Evolutionary conservation across 108 stramenopile species (phyloP).

Genomic region (Aureococcus anophagefferens): DNA sequence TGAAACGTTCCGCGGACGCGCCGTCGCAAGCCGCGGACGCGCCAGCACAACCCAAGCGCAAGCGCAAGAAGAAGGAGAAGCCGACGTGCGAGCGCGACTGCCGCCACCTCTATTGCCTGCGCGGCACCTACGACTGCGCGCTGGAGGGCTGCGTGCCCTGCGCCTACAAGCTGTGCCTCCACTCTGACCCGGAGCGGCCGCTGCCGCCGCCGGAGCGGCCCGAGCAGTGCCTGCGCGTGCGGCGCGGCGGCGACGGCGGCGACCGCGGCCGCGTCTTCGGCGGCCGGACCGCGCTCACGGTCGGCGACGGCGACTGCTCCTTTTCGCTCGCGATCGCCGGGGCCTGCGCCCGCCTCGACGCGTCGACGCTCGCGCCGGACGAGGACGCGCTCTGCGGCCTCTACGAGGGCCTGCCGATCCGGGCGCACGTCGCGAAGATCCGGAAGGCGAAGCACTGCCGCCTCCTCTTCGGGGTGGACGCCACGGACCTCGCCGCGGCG

Average conservation of each 20-base stretch:
- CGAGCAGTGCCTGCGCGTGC: slow-evolving; percentile 54
- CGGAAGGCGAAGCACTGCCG: neutral
- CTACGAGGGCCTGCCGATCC: neutral
- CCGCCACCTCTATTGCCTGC: too few relatives aligned
- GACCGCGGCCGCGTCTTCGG: neutral
- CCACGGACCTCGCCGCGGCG: slow-evolving; percentile 42
- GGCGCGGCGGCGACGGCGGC: neutral
- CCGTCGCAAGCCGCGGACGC: too few relatives aligned
- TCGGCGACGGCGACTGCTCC: slow-evolving; percentile 84
- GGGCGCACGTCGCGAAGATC: neutral
- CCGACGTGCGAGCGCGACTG: too few relatives aligned
- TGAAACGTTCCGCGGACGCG: too few relatives aligned
- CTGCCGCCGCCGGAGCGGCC: slow-evolving; percentile 58
- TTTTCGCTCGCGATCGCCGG: slow-evolving; percentile 52
- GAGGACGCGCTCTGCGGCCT: neutral
- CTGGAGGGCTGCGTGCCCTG: slow-evolving; percentile 56
- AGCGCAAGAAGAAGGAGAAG: too few relatives aligned
- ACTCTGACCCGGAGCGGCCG: neutral
- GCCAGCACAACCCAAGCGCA: too few relatives aligned
- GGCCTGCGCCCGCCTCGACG: neutral
- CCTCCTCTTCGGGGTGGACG: slow-evolving; percentile 63
- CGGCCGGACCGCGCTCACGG: slow-evolving; percentile 54
- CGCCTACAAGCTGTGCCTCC: slow-evolving; percentile 62
- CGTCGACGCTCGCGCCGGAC: neutral
- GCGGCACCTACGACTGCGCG: neutral